phyloP scores from a whole-genome alignment of 805 yeast genomes.

The Cyberlindnera veronae region DNA sequence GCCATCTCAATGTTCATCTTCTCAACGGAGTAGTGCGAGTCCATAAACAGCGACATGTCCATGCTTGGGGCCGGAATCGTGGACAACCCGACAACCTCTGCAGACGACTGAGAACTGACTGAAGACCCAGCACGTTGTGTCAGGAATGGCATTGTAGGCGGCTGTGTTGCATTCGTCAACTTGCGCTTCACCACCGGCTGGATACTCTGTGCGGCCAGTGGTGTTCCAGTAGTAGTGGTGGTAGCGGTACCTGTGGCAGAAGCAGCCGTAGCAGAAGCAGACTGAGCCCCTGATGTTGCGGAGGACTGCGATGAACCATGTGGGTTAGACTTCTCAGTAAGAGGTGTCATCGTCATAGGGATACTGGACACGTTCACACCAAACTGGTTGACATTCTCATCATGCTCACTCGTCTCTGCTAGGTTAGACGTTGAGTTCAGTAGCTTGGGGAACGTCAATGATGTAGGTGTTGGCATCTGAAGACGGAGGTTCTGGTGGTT shows the following conservation, averaged over 20 bases:
- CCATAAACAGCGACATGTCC: constrained; percentile 23
- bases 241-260: background rate
- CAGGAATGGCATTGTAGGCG: constrained; percentile 19
- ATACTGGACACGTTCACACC: constrained; percentile 53
- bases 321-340: constrained; percentile 50
- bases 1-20: constrained; percentile 27
- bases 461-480: constrained; percentile 74
- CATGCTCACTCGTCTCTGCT: constrained; percentile 17
- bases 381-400: constrained; percentile 59
- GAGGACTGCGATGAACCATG: background rate
- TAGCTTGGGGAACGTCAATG: constrained; percentile 28
- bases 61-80: constrained; percentile 15
- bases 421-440: constrained; percentile 34
- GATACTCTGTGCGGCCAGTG: constrained; percentile 1
- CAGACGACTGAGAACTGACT: constrained; percentile 15
- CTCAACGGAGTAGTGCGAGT: constrained; percentile 22
- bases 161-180: constrained; percentile 11
- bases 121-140: constrained; percentile 15
- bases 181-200: constrained; percentile 6
- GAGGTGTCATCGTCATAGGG: constrained; percentile 77
- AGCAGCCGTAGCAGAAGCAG: background rate
- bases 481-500: constrained; percentile 56
- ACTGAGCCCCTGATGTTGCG: too few species aligned
- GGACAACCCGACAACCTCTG: constrained; percentile 9
- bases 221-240: constrained; percentile 2